These are phyloP conservation scores for Histomonas meleagridis DNA, from an alignment of 208 protist species.

Conservation along the genomic window DNA sequence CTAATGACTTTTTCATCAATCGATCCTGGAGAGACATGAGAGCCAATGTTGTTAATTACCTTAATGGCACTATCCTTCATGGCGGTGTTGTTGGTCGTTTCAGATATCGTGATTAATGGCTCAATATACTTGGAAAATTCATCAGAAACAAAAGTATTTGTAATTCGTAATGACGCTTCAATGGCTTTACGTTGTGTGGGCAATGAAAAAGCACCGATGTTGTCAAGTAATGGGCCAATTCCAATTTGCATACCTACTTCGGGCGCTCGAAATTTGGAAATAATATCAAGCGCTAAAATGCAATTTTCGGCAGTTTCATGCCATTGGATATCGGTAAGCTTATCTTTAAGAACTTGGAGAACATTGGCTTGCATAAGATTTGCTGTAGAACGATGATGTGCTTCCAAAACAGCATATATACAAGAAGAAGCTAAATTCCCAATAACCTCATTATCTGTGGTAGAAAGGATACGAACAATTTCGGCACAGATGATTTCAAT, in stretches of 20 bases:
- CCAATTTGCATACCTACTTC: background rate
- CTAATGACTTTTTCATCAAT: background rate
- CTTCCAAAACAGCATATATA: background rate
- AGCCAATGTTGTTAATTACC: background rate
- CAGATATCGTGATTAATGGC: background rate
- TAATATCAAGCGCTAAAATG: background rate
- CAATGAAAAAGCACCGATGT: background rate
- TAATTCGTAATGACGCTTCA: background rate
- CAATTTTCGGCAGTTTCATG: background rate
- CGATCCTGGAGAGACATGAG: background rate
- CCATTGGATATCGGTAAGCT: background rate
- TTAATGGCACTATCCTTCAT: background rate
- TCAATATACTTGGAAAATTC: background rate
- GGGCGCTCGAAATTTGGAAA: background rate
- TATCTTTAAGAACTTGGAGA: background rate
- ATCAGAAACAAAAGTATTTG: background rate
- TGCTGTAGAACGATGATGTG: background rate
- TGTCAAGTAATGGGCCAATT: background rate
- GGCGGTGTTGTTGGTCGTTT: background rate
- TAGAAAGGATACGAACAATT: background rate
- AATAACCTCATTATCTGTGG: background rate
- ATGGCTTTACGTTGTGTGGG: background rate
- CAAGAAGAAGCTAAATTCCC: background rate
- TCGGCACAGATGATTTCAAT: background rate
- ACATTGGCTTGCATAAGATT: background rate